These are phyloP conservation scores for Zymoseptoria pseudotritici DNA, from an alignment of 2,329 filamentous ascomycete genomes.

Conservation along the genomic window DNA sequence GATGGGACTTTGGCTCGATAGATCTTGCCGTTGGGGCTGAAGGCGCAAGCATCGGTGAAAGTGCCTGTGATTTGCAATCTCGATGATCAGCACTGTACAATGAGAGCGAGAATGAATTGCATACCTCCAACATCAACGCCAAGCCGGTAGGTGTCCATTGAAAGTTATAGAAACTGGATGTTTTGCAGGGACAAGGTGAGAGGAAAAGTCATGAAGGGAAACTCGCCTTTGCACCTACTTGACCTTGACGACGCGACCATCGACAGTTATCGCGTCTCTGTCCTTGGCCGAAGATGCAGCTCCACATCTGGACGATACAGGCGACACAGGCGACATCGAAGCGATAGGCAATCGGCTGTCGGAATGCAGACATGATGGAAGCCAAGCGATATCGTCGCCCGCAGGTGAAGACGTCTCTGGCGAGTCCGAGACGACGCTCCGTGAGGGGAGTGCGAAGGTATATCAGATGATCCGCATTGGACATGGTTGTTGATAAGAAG, in stretches of 20 bases:
- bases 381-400: not conserved
- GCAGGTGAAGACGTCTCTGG: not conserved
- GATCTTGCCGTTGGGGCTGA: slow-evolving; percentile 19
- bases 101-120: no score
- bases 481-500: not conserved
- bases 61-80: slow-evolving; percentile 5
- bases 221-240: not conserved
- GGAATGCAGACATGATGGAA: not conserved
- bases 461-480: not conserved
- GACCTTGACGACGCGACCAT: not conserved
- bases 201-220: not conserved
- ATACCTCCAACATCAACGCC: slow-evolving; percentile 20
- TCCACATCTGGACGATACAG: not conserved
- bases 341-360: not conserved
- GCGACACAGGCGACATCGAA: not conserved
- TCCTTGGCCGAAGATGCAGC: not conserved
- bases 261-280: not conserved
- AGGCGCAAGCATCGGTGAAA: slow-evolving; percentile 23
- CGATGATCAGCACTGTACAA: not conserved
- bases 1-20: slow-evolving; percentile 22
- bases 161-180: not conserved
- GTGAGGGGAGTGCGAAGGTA: not conserved
- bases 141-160: slow-evolving; percentile 11
- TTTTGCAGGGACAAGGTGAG: not conserved
- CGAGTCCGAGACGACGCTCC: not conserved